These are phyloP conservation scores for Tricholomella constricta DNA, from an alignment of 768 basidiomycete species.

Conservation along the genomic window DNA sequence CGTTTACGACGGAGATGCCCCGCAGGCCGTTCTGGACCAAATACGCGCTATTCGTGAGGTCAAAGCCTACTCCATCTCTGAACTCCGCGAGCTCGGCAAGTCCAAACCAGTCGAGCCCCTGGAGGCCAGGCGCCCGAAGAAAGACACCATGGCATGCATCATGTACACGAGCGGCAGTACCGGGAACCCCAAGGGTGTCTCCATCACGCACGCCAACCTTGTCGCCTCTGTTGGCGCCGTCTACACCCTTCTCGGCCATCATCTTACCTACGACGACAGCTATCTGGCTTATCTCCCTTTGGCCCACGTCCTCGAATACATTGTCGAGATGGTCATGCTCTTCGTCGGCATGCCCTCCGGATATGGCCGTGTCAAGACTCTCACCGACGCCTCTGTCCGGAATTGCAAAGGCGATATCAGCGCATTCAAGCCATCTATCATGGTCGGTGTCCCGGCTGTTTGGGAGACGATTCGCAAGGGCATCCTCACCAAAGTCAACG, in stretches of 20 bases:
- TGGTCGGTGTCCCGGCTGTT: slow-evolving; percentile 94
- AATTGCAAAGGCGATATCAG: slow-evolving; percentile 84
- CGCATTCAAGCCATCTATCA: slow-evolving; percentile 81
- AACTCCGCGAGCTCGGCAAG: slow-evolving; percentile 71
- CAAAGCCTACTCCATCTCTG: slow-evolving; percentile 63
- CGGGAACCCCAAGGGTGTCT: slow-evolving; percentile 92
- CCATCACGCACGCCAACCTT: slow-evolving; percentile 86
- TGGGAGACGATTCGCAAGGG: slow-evolving; percentile 99
- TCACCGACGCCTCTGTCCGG: slow-evolving; percentile 92
- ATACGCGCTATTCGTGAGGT: slow-evolving; percentile 61
- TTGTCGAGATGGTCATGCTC: slow-evolving; percentile 81
- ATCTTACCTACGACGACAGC: slow-evolving; percentile 57
- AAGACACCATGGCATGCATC: slow-evolving; percentile 49
- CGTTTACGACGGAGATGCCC: slow-evolving; percentile 81
- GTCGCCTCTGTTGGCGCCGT: slow-evolving; percentile 87
- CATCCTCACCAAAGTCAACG: slow-evolving; percentile 78
- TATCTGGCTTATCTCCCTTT: slow-evolving; percentile 93
- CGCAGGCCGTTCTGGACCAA: slow-evolving; percentile 53
- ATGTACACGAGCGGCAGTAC: slow-evolving; percentile 88
- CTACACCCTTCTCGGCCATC: slow-evolving; percentile 66
- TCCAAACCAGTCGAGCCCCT: slow-evolving; percentile 52
- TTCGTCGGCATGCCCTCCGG: slow-evolving; percentile 81
- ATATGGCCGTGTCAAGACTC: slow-evolving; percentile 92
- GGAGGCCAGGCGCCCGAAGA: slow-evolving; percentile 46
- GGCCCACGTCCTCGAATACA: slow-evolving; percentile 94